Conservation (phyloP, 2,329 filamentous ascomycete species). For the Pyrenochaeta sp. region DNA sequence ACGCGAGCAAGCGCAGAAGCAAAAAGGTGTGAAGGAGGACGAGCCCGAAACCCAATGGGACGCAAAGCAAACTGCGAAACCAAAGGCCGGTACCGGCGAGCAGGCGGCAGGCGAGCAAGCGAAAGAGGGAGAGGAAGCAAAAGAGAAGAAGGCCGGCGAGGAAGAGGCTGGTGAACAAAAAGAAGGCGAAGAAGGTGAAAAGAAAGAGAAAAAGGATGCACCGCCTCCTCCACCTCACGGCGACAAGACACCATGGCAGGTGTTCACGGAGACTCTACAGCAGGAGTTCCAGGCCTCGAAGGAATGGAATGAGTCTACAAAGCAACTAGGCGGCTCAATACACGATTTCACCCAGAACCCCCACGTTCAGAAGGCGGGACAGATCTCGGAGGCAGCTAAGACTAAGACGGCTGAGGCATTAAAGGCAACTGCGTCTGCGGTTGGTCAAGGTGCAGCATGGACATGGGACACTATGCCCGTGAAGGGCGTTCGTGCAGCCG, state of each 20-base stretch:
- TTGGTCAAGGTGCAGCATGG: slow-evolving; percentile 92
- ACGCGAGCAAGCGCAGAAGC: slow-evolving; percentile 46
- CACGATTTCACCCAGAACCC: slow-evolving; percentile 95
- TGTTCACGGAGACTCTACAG: slow-evolving; percentile 96
- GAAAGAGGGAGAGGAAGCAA: slow-evolving; percentile 55
- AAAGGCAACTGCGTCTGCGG: slow-evolving; percentile 83
- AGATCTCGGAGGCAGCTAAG: slow-evolving; percentile 83
- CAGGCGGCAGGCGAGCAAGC: slow-evolving; percentile 48
- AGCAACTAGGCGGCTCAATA: slow-evolving; percentile 87
- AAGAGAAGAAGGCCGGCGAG: slow-evolving; percentile 53
- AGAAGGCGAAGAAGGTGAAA: slow-evolving; percentile 55
- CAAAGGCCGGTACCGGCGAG: slow-evolving; percentile 42
- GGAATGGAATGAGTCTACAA: slow-evolving; percentile 99
- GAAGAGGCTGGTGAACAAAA: slow-evolving; percentile 59
- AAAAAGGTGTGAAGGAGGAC: slow-evolving; percentile 44
- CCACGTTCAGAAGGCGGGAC: slow-evolving; percentile 82
- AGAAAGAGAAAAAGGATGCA: slow-evolving; percentile 69
- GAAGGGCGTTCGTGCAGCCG: slow-evolving; percentile 87
- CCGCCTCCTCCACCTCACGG: slow-evolving; percentile 95
- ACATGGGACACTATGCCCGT: slow-evolving; percentile 96
- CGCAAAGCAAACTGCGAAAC: slow-evolving; percentile 53
- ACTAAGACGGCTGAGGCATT: slow-evolving; percentile 80
- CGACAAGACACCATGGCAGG: slow-evolving; percentile 98
- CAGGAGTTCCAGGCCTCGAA: slow-evolving; percentile 95
- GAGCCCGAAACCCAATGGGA: slow-evolving; percentile 38